These are phyloP conservation scores for Alternaria brassicae DNA, from an alignment of 2,329 filamentous ascomycete species.

Conservation along the genomic window DNA sequence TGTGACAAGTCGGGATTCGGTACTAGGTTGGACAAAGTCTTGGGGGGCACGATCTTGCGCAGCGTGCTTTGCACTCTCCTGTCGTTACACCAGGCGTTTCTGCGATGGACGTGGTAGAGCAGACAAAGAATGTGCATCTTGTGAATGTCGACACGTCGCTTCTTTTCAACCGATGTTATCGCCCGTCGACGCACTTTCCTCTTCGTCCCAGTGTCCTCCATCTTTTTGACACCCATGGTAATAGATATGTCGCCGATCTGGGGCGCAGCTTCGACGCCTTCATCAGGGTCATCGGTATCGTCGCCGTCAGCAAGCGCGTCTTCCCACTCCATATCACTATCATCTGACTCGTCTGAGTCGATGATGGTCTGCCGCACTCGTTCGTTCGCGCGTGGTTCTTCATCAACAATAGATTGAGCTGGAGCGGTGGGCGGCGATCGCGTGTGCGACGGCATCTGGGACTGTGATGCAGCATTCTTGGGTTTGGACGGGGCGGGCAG, in stretches of 20 bases:
- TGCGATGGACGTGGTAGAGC: constrained; percentile 74
- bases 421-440: constrained; percentile 3
- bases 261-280: constrained; percentile 35
- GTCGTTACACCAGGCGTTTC: constrained; percentile 92
- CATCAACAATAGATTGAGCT: constrained; percentile 2
- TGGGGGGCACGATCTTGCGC: constrained; percentile 66
- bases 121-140: constrained; percentile 86
- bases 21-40: constrained; percentile 71
- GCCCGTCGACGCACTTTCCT: constrained; percentile 57
- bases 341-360: constrained; percentile 63
- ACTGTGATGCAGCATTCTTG: constrained; percentile 5
- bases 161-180: constrained; percentile 64
- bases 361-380: constrained; percentile 51
- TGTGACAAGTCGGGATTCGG: constrained; percentile 73
- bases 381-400: constrained; percentile 22
- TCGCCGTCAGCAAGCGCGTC: constrained; percentile 52
- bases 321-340: constrained; percentile 69
- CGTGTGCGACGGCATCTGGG: constrained; percentile 10
- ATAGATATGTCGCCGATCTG: constrained; percentile 51
- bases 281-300: constrained; percentile 33
- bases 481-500: constrained; percentile 18
- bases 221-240: constrained; percentile 47
- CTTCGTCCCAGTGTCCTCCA: constrained; percentile 41
- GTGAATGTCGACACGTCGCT: constrained; percentile 75
- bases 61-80: constrained; percentile 65